These are phyloP conservation scores for Zygosaccharomyces pseudorouxii DNA, from an alignment of 805 yeast genomes.

Conservation along the genomic window DNA sequence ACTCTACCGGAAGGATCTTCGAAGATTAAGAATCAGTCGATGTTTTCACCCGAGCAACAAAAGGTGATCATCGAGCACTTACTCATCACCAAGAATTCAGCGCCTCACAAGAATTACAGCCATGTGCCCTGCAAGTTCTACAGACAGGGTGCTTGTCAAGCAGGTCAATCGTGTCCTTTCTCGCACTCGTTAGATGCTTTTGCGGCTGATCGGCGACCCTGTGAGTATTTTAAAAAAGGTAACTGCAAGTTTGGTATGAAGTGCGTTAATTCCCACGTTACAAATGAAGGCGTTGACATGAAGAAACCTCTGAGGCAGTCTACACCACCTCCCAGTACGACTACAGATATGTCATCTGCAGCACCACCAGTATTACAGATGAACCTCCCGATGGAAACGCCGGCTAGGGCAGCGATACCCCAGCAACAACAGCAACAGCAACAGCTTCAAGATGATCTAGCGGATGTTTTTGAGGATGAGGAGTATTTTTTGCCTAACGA, in stretches of 20 bases:
- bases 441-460: slow-evolving; percentile 11
- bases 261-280: slow-evolving; percentile 88
- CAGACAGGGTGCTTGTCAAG: slow-evolving; percentile 90
- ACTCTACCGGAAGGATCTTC: neutral
- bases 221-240: slow-evolving; percentile 95
- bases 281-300: slow-evolving; percentile 84
- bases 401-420: slow-evolving; percentile 32
- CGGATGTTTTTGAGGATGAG: slow-evolving; percentile 36
- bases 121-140: slow-evolving; percentile 97
- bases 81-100: slow-evolving; percentile 27
- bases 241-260: slow-evolving; percentile 92
- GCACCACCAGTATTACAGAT: neutral
- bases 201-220: slow-evolving; percentile 43
- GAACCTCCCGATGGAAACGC: slow-evolving; percentile 11
- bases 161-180: slow-evolving; percentile 88
- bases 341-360: slow-evolving; percentile 1
- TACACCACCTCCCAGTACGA: neutral
- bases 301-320: slow-evolving; percentile 39
- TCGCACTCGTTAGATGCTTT: slow-evolving; percentile 65
- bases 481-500: slow-evolving; percentile 83
- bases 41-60: slow-evolving; percentile 26
- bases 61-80: slow-evolving; percentile 27
- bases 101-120: slow-evolving; percentile 36
- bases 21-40: neutral
- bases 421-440: slow-evolving; percentile 9